Percentiles rank a stretch among this genome's conserved stretches.
Evolutionary conservation across 352 stramenopile species (phyloP).

Genomic region (Pseudoperonospora humuli): DNA sequence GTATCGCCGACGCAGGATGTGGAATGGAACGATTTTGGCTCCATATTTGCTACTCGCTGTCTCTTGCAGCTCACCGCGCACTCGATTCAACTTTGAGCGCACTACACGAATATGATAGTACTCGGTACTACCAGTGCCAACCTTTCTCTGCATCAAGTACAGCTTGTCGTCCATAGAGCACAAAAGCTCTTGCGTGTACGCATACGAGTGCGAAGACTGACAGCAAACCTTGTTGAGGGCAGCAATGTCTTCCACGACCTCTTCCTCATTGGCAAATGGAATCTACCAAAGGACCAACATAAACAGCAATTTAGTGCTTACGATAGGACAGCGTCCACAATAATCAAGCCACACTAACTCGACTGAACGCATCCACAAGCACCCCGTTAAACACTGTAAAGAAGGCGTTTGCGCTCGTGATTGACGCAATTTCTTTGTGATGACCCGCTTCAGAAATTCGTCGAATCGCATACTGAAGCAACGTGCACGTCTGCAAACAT

Average conservation of each 20-base stretch:
- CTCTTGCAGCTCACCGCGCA: constrained; percentile 72
- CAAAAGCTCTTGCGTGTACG: constrained; percentile 73
- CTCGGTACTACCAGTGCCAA: constrained; percentile 18
- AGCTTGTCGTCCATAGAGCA: constrained; percentile 67
- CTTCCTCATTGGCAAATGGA: constrained; percentile 72
- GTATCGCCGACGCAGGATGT: constrained; percentile 63
- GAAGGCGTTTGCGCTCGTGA: constrained; percentile 75
- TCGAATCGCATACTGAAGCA: constrained; percentile 81
- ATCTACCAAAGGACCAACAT: constrained; percentile 35
- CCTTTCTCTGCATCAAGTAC: constrained; percentile 41
- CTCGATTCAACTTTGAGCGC: constrained; percentile 61
- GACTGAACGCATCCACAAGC: constrained; percentile 63
- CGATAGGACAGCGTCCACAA: background rate
- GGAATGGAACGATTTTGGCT: constrained; percentile 59
- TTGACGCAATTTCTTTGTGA: constrained; percentile 85
- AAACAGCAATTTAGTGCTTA: background rate
- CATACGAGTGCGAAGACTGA: constrained; percentile 77
- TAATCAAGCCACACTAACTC: constrained; percentile 26
- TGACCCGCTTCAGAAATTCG: constrained; percentile 80
- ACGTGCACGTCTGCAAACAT: constrained; percentile 50
- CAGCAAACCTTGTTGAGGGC: constrained; percentile 80
- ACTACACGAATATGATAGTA: constrained; percentile 42
- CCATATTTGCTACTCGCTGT: constrained; percentile 56
- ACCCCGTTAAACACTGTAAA: constrained; percentile 83
- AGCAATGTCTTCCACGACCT: constrained; percentile 58